phyloP scores from a whole-genome alignment of 768 basidiomycete species.

The Paxillus ammoniavirescens region DNA sequence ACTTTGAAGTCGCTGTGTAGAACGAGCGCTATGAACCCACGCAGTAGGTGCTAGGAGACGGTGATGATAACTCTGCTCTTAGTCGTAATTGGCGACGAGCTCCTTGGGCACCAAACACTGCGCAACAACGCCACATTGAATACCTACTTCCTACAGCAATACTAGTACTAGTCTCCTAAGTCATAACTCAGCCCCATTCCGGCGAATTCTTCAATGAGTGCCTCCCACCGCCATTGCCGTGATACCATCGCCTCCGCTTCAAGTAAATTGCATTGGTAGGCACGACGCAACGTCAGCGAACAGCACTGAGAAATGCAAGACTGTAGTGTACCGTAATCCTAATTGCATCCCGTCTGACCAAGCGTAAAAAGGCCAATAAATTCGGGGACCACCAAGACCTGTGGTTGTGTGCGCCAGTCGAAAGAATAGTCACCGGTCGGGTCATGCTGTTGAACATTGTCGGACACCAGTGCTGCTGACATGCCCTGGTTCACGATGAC shows the following conservation, averaged over 20 bases:
- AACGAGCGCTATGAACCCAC: neutral
- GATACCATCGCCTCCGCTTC: constrained; percentile 34
- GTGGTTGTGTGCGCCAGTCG: neutral
- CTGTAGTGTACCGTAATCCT: constrained; percentile 49
- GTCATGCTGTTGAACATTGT: constrained; percentile 55
- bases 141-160: neutral
- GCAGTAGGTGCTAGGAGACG: neutral
- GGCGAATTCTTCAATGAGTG: constrained; percentile 40
- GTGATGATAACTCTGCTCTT: neutral
- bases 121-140: neutral
- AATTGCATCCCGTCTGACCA: constrained; percentile 55
- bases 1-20: neutral
- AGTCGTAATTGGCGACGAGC: neutral
- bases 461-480: constrained; percentile 65
- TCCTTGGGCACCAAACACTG: neutral
- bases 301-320: neutral
- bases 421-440: neutral
- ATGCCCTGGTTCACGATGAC: constrained; percentile 66
- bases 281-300: neutral
- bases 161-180: neutral
- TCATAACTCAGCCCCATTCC: constrained; percentile 14
- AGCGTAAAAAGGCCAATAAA: constrained; percentile 59
- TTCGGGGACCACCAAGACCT: constrained; percentile 67
- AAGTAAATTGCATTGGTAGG: constrained; percentile 49
- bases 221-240: constrained; percentile 49